Conservation (phyloP, 2,329 filamentous ascomycete genomes). For the Rhynchosporium graminicola region DNA sequence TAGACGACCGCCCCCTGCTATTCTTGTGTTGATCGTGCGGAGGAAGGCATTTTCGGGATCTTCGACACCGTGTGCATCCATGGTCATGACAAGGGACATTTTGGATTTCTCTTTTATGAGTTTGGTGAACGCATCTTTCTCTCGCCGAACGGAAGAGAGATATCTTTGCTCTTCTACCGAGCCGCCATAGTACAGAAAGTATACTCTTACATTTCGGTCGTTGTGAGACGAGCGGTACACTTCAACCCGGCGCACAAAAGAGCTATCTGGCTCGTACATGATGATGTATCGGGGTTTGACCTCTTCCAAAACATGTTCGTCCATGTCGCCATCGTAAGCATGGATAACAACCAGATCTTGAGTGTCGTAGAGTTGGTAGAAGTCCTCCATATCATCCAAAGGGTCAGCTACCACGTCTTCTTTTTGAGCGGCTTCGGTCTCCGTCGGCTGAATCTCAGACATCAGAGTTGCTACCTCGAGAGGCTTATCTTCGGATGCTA, state of each 20-base stretch:
- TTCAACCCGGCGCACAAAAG: conserved; percentile 92
- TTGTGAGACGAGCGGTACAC: conserved; percentile 95
- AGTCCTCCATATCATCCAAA: conserved; percentile 87
- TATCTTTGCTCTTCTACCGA: conserved; percentile 97
- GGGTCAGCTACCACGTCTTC: conserved; percentile 76
- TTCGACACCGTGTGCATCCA: conserved; percentile 66
- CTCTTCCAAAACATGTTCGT: conserved; percentile 95
- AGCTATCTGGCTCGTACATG: conserved; percentile 96
- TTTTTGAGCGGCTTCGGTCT: conserved; percentile 74
- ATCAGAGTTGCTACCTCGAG: conserved; percentile 80
- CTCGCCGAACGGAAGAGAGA: conserved; percentile 82
- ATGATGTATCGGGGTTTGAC: conserved; percentile 91
- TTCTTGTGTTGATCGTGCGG: conserved; percentile 92
- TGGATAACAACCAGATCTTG: conserved; percentile 85
- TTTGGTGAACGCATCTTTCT: conserved; percentile 95
- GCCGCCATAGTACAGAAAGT: conserved; percentile 94
- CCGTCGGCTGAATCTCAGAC: conserved; percentile 79
- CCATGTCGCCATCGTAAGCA: conserved; percentile 92
- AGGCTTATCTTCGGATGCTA: conserved; percentile 79
- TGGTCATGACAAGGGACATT: conserved; percentile 87
- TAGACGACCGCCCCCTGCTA: conserved; percentile 87
- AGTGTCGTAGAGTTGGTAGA: conserved; percentile 90
- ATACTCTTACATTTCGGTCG: conserved; percentile 84
- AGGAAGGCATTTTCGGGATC: conserved; percentile 91
- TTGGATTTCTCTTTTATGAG: conserved; percentile 91